A percentile compares a stretch with the other conserved stretches of the same genome.
Conservation (phyloP, 2,329 filamentous ascomycete species). For the Monosporascus sp. region DNA sequence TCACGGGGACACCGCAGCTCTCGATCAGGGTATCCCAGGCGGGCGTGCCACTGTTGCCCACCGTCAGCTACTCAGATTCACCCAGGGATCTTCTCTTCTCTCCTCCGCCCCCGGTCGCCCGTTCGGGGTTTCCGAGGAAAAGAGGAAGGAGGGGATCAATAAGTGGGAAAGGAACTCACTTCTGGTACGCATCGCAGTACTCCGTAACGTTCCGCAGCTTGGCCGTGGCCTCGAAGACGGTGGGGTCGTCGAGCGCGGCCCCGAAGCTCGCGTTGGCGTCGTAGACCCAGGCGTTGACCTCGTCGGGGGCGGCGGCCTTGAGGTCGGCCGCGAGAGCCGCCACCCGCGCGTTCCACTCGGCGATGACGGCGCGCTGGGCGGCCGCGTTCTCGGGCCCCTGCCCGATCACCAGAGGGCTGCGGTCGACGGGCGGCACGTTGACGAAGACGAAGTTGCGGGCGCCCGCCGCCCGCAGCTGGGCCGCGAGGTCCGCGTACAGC, state of each 20-base stretch:
- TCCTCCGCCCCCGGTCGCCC: too few species aligned
- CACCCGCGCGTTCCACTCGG: slow-evolving; percentile 46
- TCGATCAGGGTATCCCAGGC: slow-evolving; percentile 33
- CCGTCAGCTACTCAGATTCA: slow-evolving; percentile 7
- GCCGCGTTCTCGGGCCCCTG: slow-evolving; percentile 31
- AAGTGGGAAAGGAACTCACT: slow-evolving; percentile 33
- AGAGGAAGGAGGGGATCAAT: background rate
- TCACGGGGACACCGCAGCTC: slow-evolving; percentile 48
- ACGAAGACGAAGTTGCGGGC: slow-evolving; percentile 55
- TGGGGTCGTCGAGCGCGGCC: slow-evolving; percentile 47
- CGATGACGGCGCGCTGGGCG: slow-evolving; percentile 38
- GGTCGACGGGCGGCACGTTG: slow-evolving; percentile 54
- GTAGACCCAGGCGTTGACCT: slow-evolving; percentile 46
- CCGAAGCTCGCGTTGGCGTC: slow-evolving; percentile 48
- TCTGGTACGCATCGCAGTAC: slow-evolving; percentile 50
- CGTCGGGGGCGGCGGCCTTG: slow-evolving; percentile 27
- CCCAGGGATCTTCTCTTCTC: too few species aligned
- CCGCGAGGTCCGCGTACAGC: slow-evolving; percentile 35
- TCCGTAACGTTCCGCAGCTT: slow-evolving; percentile 49
- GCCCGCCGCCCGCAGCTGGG: slow-evolving; percentile 45
- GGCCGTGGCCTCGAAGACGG: slow-evolving; percentile 43
- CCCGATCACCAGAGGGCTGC: slow-evolving; percentile 41
- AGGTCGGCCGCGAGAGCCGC: slow-evolving; percentile 35
- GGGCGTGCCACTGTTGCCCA: slow-evolving; percentile 37
- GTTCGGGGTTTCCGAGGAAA: background rate